Conservation (phyloP, 176 grass and related monocot genomes). For the Pontederia paniculata region DNA sequence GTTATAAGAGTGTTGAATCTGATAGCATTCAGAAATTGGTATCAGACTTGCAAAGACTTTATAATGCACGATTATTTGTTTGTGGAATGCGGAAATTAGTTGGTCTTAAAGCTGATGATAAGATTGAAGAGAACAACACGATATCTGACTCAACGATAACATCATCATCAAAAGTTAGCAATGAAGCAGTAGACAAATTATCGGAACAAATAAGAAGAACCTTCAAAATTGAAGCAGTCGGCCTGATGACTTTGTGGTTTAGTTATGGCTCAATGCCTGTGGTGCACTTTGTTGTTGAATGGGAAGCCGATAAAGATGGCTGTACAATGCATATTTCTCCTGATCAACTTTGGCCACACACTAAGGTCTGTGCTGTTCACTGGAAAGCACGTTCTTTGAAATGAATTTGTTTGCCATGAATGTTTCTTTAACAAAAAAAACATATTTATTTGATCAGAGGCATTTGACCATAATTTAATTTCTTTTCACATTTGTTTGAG, state of each 20-base stretch:
- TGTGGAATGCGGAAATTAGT: slow-evolving; percentile 77
- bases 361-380: slow-evolving; percentile 43
- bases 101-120: slow-evolving; percentile 57
- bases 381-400: too few relatives aligned
- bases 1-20: slow-evolving; percentile 68
- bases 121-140: slow-evolving; percentile 35
- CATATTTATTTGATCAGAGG: too few relatives aligned
- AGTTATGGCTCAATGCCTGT: slow-evolving; percentile 85
- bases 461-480: too few relatives aligned
- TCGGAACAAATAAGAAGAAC: slow-evolving; percentile 87
- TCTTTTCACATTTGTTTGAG: too few relatives aligned
- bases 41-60: slow-evolving; percentile 67
- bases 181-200: slow-evolving; percentile 54
- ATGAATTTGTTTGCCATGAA: too few relatives aligned
- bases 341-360: slow-evolving; percentile 99
- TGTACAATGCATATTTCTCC: slow-evolving; percentile 99
- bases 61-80: slow-evolving; percentile 77
- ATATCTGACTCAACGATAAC: slow-evolving; percentile 30
- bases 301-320: slow-evolving; percentile 73
- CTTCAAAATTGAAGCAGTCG: slow-evolving; percentile 95
- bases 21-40: slow-evolving; percentile 73
- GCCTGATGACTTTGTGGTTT: slow-evolving; percentile 96
- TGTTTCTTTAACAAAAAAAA: too few relatives aligned
- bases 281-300: slow-evolving; percentile 99
- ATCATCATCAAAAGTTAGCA: slow-evolving; percentile 27